Evolutionary conservation across 345 rosid species (phyloP).

Genomic region (Moricandia moricandioides): DNA sequence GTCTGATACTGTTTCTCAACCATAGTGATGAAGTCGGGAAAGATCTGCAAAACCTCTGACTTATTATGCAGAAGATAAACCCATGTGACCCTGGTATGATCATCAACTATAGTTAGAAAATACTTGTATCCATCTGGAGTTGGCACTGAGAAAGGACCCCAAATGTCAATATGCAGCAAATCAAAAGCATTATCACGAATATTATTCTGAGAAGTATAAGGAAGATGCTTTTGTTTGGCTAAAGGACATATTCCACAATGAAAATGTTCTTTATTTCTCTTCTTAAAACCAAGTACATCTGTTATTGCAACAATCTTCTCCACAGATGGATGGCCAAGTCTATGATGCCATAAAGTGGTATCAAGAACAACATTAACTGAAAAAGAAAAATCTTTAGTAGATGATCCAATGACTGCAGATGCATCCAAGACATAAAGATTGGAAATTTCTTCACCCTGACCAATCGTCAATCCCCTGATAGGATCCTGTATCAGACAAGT

Average conservation of each 20-base stretch:
- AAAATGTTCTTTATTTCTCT: background rate
- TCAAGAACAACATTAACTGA: background rate
- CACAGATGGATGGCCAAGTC: background rate
- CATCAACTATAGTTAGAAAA: background rate
- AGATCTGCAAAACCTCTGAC: background rate
- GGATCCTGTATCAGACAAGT: background rate
- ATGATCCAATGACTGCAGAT: background rate
- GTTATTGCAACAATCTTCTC: background rate
- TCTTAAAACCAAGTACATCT: background rate
- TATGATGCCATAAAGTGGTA: background rate
- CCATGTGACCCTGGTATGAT: background rate
- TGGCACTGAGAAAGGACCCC: background rate
- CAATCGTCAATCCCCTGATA: background rate
- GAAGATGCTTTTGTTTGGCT: background rate
- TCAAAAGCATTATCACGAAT: background rate
- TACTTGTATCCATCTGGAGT: background rate
- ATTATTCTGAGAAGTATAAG: background rate
- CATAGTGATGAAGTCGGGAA: background rate
- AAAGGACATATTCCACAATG: background rate
- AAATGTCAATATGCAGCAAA: background rate
- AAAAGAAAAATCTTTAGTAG: background rate
- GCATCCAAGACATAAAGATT: background rate
- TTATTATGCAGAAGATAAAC: background rate
- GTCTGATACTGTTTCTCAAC: background rate
- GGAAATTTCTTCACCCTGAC: background rate